Evolutionary conservation across 768 basidiomycete species (phyloP), one percentile per base, ranked within the genome.

Genomic region (Leucosporidium yakuticum): DNA sequence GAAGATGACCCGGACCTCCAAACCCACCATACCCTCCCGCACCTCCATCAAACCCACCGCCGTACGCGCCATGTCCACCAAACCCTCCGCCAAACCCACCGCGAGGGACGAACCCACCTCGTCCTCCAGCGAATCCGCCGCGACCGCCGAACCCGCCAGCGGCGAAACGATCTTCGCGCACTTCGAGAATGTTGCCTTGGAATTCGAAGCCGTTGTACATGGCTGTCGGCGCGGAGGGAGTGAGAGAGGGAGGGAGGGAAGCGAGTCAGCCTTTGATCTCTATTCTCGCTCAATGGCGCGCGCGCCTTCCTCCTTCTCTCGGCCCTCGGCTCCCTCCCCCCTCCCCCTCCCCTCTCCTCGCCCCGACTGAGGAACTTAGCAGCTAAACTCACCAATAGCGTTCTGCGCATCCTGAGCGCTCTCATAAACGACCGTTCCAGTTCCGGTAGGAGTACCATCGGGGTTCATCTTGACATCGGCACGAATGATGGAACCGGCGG

Each of bases 141-240:
- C 83, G 82, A 25, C 64, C 61, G 48, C 66, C 66, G 50, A 50
- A 50, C 50, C 66, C 63, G 15, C 60, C 65, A 44, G 48, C 53
- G 23, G 66, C 66, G 71, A 90, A 93, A 51, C 91, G 90, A 76
- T 94, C 91, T 87, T 96, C 91, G 73, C 94, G 89, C 47, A 98
- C 95, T 82, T 99, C 95, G 19, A 99, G 86, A 12, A 87, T 86
- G 58, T 90, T 88, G 12, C 94, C 94, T 78, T 94, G 94, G 92
- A 95, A 97, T 70, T 96, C 93, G 74, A 90, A 96, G 34, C 94
- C 94, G 67, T 96, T 89, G 78, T 94, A 97, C 91, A 95, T 96
- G 75, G 81, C 94, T 96, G 71, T 15, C 27, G 27, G 4, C 8
- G 44, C 48, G 58, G 29, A 55, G 51, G 23, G 47, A 27, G 23